Conservation (phyloP, 2,329 filamentous ascomycete species). For the Clonostachys chloroleuca region DNA sequence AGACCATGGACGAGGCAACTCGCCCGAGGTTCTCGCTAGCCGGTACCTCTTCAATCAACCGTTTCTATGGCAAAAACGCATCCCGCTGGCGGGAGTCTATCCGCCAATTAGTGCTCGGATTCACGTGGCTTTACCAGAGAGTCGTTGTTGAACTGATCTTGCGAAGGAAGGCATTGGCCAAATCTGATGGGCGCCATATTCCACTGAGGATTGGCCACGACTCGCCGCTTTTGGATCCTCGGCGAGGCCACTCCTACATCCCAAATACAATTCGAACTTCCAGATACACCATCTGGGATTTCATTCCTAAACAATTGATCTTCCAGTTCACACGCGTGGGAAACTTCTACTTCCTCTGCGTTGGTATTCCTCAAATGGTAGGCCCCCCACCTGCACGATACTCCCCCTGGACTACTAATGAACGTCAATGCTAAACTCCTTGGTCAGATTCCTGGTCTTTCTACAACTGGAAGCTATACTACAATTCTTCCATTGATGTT, state of each 20-base stretch:
- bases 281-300: conserved; percentile 79
- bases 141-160: conserved; percentile 45
- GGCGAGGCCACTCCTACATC: conserved; percentile 43
- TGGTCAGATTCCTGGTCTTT: conserved; percentile 58
- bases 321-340: conserved; percentile 84
- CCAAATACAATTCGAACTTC: conserved; percentile 72
- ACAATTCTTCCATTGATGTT: conserved; percentile 71
- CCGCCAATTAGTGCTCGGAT: not conserved
- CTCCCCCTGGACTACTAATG: conserved; percentile 45
- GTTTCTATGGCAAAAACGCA: too few species aligned
- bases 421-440: conserved; percentile 3
- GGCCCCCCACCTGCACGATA: conserved; percentile 1
- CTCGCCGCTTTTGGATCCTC: conserved; percentile 39
- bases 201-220: conserved; percentile 32
- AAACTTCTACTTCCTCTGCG: conserved; percentile 83
- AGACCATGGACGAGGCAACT: too few species aligned
- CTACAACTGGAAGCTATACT: conserved; percentile 71
- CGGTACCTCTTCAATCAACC: not conserved
- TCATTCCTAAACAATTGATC: conserved; percentile 77
- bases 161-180: conserved; percentile 63
- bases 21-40: not conserved
- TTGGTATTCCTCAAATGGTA: conserved; percentile 75
- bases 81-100: not conserved
- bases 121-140: conserved; percentile 22
- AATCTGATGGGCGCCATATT: conserved; percentile 62